Percentiles rank a stretch among this genome's conserved stretches.
Evolutionary conservation across 2,329 filamentous ascomycete genomes (phyloP).

Genomic region (Ophiostoma pallidulum): DNA sequence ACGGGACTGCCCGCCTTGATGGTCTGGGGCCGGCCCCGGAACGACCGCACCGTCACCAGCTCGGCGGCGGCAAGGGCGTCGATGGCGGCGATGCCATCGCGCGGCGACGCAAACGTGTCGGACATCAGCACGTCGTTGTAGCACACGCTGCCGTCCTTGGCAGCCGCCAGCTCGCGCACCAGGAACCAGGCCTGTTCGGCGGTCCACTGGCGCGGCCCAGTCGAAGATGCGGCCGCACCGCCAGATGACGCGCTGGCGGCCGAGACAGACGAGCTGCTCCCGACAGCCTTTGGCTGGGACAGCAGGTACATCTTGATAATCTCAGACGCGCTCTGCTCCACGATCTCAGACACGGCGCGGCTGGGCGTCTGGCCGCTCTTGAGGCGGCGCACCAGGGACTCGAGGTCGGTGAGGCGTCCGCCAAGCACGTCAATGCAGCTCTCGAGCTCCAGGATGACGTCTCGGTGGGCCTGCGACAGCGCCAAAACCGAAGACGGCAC

Average conservation of each 20-base stretch:
- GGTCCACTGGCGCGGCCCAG: slow-evolving; percentile 53
- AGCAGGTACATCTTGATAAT: slow-evolving; percentile 90
- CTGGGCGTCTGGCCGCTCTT: slow-evolving; percentile 76
- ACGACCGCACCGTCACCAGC: slow-evolving; percentile 65
- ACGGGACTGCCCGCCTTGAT: slow-evolving; percentile 80
- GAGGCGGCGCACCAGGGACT: slow-evolving; percentile 84
- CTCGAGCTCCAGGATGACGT: slow-evolving; percentile 63
- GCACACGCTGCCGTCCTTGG: slow-evolving; percentile 47
- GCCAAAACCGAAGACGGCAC: background rate
- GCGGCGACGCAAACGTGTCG: slow-evolving; percentile 58
- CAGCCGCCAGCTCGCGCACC: slow-evolving; percentile 63
- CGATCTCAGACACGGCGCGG: slow-evolving; percentile 77
- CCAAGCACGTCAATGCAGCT: slow-evolving; percentile 73
- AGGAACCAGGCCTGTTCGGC: slow-evolving; percentile 84
- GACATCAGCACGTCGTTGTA: slow-evolving; percentile 82
- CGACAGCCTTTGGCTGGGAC: slow-evolving; percentile 36
- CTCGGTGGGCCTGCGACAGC: slow-evolving; percentile 12
- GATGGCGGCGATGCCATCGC: slow-evolving; percentile 63
- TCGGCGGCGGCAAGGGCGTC: slow-evolving; percentile 77
- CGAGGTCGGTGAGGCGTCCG: slow-evolving; percentile 88
- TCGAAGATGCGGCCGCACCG: slow-evolving; percentile 12
- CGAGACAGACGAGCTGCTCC: slow-evolving; percentile 11
- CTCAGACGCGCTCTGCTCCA: slow-evolving; percentile 79
- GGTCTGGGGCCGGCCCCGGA: slow-evolving; percentile 65
- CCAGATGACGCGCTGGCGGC: background rate